Evolutionary conservation across 225 moss, liverwort and hornwort genomes (phyloP).

Genomic region (Polytrichum commune): DNA sequence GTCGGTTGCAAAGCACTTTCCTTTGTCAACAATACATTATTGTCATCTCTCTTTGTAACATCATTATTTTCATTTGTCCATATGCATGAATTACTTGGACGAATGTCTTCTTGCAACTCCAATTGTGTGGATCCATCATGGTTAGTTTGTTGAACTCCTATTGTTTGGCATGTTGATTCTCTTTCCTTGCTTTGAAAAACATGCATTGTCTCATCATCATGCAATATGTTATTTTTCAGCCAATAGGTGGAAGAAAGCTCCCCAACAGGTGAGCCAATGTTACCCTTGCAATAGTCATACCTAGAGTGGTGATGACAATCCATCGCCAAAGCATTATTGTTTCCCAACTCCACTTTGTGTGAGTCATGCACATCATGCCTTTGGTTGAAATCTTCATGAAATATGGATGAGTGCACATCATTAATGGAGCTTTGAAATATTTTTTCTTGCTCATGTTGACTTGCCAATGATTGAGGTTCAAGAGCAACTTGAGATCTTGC

Average conservation of each 20-base stretch:
- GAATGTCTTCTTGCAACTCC: slow-evolving; percentile 7
- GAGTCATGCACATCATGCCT: slow-evolving; percentile 2
- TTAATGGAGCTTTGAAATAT: not conserved
- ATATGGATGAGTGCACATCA: not conserved
- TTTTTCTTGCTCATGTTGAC: not conserved
- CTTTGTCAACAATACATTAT: slow-evolving; percentile 3
- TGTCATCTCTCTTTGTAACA: not conserved
- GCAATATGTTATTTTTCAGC: not conserved
- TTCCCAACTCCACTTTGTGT: not conserved
- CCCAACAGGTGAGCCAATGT: slow-evolving; percentile 2
- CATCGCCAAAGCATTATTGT: not conserved
- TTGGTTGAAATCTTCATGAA: not conserved
- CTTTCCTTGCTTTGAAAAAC: slow-evolving; percentile 8
- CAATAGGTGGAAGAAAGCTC: slow-evolving; percentile 17
- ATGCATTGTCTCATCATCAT: not conserved
- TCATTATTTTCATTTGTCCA: too few species aligned
- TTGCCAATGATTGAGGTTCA: not conserved
- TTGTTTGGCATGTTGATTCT: slow-evolving; percentile 10
- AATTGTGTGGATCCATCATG: slow-evolving; percentile 1
- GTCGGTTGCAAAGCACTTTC: not conserved
- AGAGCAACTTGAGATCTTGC: not conserved
- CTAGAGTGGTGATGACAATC: slow-evolving; percentile 5
- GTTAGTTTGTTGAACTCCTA: slow-evolving; percentile 10
- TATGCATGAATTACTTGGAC: not conserved
- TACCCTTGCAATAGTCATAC: not conserved